Percentiles rank a stretch among this genome's conserved stretches.
Evolutionary conservation across 1,284 basidiomycete species (phyloP).

Genomic region (Mycena sp.): DNA sequence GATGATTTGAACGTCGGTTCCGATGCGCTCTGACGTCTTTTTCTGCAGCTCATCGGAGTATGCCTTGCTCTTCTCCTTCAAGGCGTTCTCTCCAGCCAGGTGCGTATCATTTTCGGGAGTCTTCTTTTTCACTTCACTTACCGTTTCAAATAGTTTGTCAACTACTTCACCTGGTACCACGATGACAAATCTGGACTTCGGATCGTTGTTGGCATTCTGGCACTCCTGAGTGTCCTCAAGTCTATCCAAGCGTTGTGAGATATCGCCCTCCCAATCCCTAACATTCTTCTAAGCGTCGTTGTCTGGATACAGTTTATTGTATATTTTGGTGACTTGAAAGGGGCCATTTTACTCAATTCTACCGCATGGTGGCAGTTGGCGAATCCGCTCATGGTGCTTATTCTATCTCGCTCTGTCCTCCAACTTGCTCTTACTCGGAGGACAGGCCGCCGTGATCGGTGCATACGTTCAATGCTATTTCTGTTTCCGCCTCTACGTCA

Average conservation of each 20-base stretch:
- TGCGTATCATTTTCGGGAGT: conserved; percentile 19
- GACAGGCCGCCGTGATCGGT: conserved; percentile 10
- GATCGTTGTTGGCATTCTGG: conserved; percentile 38
- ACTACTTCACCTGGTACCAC: conserved; percentile 39
- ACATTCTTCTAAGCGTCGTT: conserved; percentile 42
- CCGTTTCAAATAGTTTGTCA: conserved; percentile 38
- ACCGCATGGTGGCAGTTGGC: conserved; percentile 46
- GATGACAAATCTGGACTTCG: conserved; percentile 38
- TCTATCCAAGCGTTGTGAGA: conserved; percentile 43
- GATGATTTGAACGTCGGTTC: not conserved
- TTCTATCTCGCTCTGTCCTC: not conserved
- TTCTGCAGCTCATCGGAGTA: conserved; percentile 31
- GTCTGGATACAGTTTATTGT: conserved; percentile 44
- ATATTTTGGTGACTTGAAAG: conserved; percentile 41
- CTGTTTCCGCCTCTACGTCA: conserved; percentile 15
- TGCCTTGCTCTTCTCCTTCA: conserved; percentile 43
- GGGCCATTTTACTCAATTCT: conserved; percentile 43
- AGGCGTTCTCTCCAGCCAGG: conserved; percentile 44
- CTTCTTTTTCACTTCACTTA: not conserved
- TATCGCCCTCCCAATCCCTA: too few relatives aligned
- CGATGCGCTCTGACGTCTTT: not conserved
- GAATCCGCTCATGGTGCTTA: conserved; percentile 40
- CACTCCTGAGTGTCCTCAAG: conserved; percentile 42
- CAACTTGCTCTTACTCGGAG: conserved; percentile 21
- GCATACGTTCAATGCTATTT: conserved; percentile 25